A percentile compares a stretch with the other conserved stretches of the same genome.
phyloP scores from a whole-genome alignment of 768 basidiomycete genomes.

The Rhizopogon vulgaris region DNA sequence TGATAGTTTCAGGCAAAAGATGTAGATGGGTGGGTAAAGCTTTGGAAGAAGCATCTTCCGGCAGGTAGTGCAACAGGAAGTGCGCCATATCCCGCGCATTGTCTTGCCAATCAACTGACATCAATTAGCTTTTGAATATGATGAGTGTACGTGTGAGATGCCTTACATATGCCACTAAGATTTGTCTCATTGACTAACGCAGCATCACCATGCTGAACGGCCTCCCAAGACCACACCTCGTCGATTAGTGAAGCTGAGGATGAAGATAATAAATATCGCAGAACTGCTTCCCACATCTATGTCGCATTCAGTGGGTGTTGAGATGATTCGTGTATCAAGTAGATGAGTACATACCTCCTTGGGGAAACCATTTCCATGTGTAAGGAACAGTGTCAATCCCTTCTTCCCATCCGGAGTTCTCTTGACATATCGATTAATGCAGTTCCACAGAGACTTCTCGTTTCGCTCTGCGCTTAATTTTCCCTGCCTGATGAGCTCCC shows the following conservation, averaged over 20 bases:
- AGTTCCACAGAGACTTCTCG: conserved; percentile 53
- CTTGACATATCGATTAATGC: conserved; percentile 63
- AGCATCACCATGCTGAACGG: conserved; percentile 83
- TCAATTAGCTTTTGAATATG: background rate
- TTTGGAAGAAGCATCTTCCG: conserved; percentile 28
- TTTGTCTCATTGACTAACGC: conserved; percentile 57
- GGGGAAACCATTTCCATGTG: conserved; percentile 83
- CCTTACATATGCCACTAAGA: conserved; percentile 56
- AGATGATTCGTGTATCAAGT: background rate
- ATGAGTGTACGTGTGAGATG: background rate
- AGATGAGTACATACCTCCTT: conserved; percentile 55
- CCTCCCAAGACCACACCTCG: conserved; percentile 80
- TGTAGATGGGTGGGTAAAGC: conserved; percentile 48
- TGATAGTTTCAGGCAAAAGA: conserved; percentile 38
- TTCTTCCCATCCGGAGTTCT: conserved; percentile 4
- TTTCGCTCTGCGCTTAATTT: conserved; percentile 11
- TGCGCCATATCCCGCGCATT: conserved; percentile 73
- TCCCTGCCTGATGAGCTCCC: conserved; percentile 10
- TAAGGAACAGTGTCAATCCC: conserved; percentile 67
- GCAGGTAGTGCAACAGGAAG: conserved; percentile 66
- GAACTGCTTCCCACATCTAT: conserved; percentile 76
- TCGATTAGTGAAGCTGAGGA: conserved; percentile 41
- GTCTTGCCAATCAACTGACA: conserved; percentile 71
- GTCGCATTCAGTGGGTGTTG: background rate
- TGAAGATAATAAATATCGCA: conserved; percentile 46